Conservation (phyloP, 805 yeast species). For the Lachancea kluyveri region DNA sequence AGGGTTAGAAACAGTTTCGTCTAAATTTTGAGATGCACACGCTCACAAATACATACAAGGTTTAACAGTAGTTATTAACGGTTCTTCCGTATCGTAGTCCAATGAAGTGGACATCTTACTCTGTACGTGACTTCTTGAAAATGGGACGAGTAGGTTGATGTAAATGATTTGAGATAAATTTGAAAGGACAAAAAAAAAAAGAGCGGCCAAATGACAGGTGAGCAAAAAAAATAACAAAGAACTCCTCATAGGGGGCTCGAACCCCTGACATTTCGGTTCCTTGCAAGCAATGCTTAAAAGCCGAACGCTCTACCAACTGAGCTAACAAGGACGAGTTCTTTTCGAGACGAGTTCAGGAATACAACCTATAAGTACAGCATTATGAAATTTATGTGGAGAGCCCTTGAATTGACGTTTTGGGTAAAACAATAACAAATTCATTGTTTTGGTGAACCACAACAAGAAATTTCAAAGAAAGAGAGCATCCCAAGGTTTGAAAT, state of each 20-base stretch:
- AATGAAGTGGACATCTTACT: conserved; percentile 14
- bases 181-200: neutral
- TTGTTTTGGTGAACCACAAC: too few relatives aligned
- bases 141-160: neutral
- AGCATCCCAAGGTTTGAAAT: too few relatives aligned
- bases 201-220: neutral
- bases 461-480: too few relatives aligned
- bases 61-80: conserved; percentile 70
- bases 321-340: conserved; percentile 47
- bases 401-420: neutral
- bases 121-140: neutral
- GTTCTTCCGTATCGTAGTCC: conserved; percentile 50
- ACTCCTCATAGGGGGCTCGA: conserved; percentile 48
- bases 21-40: too few relatives aligned
- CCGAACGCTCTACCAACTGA: conserved; percentile 70
- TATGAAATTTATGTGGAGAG: neutral
- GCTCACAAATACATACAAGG: conserved; percentile 41
- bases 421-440: too few relatives aligned
- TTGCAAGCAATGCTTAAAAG: conserved; percentile 43
- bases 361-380: too few relatives aligned
- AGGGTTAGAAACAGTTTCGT: conserved; percentile 17
- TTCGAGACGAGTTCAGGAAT: too few relatives aligned
- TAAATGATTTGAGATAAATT: neutral
- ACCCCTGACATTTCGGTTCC: conserved; percentile 46
- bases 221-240: conserved; percentile 22